Evolutionary conservation across 2,329 filamentous ascomycete genomes (phyloP).

Genomic region (Aspergillus transmontanensis): DNA sequence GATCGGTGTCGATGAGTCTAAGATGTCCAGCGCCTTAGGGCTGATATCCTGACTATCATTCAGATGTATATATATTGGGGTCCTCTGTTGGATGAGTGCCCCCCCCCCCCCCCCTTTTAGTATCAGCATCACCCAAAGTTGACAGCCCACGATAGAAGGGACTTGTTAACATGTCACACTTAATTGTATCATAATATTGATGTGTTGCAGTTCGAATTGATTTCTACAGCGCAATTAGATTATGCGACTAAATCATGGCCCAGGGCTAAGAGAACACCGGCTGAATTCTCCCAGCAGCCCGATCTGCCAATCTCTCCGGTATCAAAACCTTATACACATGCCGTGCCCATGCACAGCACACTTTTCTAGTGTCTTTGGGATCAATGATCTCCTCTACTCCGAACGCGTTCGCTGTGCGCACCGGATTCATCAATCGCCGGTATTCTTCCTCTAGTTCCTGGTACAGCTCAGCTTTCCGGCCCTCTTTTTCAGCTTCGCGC

Average conservation of each 20-base stretch:
- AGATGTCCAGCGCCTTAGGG: background rate
- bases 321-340: slow-evolving; percentile 60
- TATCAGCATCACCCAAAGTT: too few relatives aligned
- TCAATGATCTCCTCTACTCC: slow-evolving; percentile 68
- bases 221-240: background rate
- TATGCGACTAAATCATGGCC: background rate
- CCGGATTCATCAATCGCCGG: slow-evolving; percentile 64
- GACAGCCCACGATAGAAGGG: background rate
- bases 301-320: slow-evolving; percentile 49
- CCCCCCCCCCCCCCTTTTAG: too few relatives aligned
- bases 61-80: background rate
- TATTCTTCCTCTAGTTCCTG: slow-evolving; percentile 63
- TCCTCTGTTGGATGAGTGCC: background rate
- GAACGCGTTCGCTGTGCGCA: slow-evolving; percentile 65
- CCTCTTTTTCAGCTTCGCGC: slow-evolving; percentile 55
- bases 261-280: slow-evolving; percentile 50
- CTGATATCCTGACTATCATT: background rate
- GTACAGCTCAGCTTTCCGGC: slow-evolving; percentile 55
- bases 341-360: slow-evolving; percentile 58
- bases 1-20: background rate
- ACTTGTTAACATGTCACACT: background rate
- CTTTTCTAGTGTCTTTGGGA: slow-evolving; percentile 59
- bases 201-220: background rate
- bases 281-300: slow-evolving; percentile 45
- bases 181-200: background rate